These are phyloP conservation scores for Acanthochlamys bracteata DNA, from an alignment of 106 monocot species.

Conservation along the genomic window DNA sequence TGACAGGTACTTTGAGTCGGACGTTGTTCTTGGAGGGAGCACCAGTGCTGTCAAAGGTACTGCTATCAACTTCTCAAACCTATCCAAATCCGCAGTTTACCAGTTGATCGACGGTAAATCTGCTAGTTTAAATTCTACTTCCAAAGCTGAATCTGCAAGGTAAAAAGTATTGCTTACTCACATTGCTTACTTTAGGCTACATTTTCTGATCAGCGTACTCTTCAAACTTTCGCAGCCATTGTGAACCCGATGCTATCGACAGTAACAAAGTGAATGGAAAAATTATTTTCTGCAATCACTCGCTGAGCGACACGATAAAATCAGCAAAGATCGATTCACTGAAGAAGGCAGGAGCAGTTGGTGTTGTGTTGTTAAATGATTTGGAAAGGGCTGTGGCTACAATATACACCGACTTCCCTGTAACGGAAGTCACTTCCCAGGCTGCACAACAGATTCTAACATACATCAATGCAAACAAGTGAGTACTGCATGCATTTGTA, in stretches of 20 bases:
- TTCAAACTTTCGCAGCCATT: slow-evolving; percentile 31
- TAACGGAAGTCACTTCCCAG: slow-evolving; percentile 31
- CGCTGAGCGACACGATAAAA: slow-evolving; percentile 8
- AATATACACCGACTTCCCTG: slow-evolving; percentile 28
- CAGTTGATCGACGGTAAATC: slow-evolving; percentile 44
- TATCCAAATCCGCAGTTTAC: slow-evolving; percentile 49
- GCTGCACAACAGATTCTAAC: slow-evolving; percentile 28
- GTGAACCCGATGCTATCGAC: slow-evolving; percentile 42
- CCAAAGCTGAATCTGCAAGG: slow-evolving; percentile 32
- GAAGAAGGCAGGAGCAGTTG: slow-evolving; percentile 38
- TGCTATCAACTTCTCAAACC: slow-evolving; percentile 73
- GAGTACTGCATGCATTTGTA: neutral
- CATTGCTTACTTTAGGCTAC: neutral
- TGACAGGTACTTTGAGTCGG: slow-evolving; percentile 56
- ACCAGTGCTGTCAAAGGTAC: slow-evolving; percentile 41
- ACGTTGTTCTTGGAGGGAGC: slow-evolving; percentile 53
- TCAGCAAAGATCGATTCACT: slow-evolving; percentile 12
- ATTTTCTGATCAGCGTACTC: neutral
- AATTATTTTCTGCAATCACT: slow-evolving; percentile 65
- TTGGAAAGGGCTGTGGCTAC: slow-evolving; percentile 17
- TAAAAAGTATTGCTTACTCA: slow-evolving; percentile 1
- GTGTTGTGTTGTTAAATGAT: slow-evolving; percentile 42
- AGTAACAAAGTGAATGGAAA: slow-evolving; percentile 44
- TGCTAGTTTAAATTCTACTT: slow-evolving; percentile 44
- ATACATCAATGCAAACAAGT: slow-evolving; percentile 77